These are phyloP conservation scores for Ambrosia artemisiifolia DNA, from an alignment of 129 eudicot species.

Conservation along the genomic window DNA sequence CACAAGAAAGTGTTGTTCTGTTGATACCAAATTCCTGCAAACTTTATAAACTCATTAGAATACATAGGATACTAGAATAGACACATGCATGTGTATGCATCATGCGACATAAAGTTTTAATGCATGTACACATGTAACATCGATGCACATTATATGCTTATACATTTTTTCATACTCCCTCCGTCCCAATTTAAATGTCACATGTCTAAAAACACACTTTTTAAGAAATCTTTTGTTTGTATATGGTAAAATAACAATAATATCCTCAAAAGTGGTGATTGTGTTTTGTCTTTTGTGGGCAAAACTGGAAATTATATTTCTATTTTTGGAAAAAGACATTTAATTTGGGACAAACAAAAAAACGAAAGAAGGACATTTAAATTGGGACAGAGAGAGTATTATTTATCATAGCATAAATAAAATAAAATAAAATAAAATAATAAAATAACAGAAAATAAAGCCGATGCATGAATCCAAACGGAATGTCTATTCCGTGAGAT, in stretches of 20 bases:
- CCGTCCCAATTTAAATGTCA: too few relatives aligned
- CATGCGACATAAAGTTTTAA: background rate
- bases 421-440: background rate
- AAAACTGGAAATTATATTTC: too few relatives aligned
- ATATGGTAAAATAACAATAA: too few relatives aligned
- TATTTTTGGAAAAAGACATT: too few relatives aligned
- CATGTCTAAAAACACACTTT: too few relatives aligned
- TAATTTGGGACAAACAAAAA: too few relatives aligned
- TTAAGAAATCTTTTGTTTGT: too few relatives aligned
- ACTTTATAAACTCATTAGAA: background rate
- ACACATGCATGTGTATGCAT: background rate
- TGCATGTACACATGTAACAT: slow-evolving; percentile 6
- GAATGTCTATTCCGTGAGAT: slow-evolving; percentile 5
- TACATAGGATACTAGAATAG: background rate
- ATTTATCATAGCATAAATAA: background rate
- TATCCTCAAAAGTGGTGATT: too few relatives aligned
- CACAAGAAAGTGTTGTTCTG: too few relatives aligned
- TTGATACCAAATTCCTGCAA: background rate
- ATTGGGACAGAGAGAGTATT: too few relatives aligned
- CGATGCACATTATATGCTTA: background rate
- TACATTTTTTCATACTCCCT: background rate
- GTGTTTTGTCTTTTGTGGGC: too few relatives aligned
- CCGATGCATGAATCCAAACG: slow-evolving; percentile 10
- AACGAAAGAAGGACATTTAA: too few relatives aligned
- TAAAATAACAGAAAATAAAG: background rate